Base-by-base conservation (phyloP, 2,329 filamentous ascomycete genomes). In the Alternaria dauci region DNA sequence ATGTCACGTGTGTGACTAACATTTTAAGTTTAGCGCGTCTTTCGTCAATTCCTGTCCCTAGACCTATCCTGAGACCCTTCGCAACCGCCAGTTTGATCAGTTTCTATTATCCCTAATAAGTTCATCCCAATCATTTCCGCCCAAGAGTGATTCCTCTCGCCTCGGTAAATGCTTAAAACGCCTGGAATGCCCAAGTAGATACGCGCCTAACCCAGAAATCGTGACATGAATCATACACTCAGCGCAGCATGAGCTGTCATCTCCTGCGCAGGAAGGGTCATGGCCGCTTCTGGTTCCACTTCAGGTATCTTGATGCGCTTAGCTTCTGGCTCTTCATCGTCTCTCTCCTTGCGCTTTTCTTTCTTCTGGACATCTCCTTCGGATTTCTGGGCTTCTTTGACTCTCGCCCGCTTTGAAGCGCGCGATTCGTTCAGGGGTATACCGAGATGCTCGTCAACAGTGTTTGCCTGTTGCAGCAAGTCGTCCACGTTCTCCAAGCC, bases 401-500 rank as follows among this genome's bases (percentile, higher is more conserved):
- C 77, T 43, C 80, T 79, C 44, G 80, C 81, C 56, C 81, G 83
- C 48, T 81, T 80, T 53, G 82, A 73, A 14, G 80, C 80, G 43
- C 80, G 81, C 9, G 78, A 79, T 48, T 86, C 84, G 42, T 79
- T 81, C 8, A 83, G 81, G 58, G 86, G 84, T 55, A 92, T 82
- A 16, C 85, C 87, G 14, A 92, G 79, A 32, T 84, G 81, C 55
- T 83, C 76, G 72, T 97, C 94, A 4, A 89, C 82, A 7, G 87
- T 85, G 44, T 82, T 82, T 0, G 94, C 94, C 61, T 82, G 79
- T 32, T 87, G 85, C 20, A 88, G 71, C 44, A 96, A 78, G 61
- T 89, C 84, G 1, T 88, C 85, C 26, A 91, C 84, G 58, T 89
- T 84, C 2, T 88, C 83, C 36, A 92, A 83, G 0, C 84, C 87